These are phyloP conservation scores for Capsicum chinense DNA, from an alignment of 257 asterid species.

Conservation along the genomic window DNA sequence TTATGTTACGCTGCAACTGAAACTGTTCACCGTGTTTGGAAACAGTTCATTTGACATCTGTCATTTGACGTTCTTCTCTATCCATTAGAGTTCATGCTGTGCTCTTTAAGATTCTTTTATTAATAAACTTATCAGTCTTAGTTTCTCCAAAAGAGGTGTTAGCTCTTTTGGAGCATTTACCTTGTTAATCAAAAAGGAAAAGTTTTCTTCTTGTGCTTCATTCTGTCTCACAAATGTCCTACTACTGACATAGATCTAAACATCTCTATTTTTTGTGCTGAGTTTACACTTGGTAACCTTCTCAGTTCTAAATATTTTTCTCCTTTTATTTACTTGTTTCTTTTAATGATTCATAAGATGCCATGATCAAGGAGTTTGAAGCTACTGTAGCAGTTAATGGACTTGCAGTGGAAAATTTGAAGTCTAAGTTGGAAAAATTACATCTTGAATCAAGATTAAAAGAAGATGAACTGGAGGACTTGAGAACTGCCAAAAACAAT, in stretches of 20 bases:
- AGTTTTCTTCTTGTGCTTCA: conserved; percentile 17
- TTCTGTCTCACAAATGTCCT: conserved; percentile 10
- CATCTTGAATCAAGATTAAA: conserved; percentile 64
- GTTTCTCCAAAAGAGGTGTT: background rate
- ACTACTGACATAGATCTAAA: background rate
- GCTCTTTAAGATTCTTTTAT: conserved; percentile 9
- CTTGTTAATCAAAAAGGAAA: conserved; percentile 16
- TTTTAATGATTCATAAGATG: conserved; percentile 54
- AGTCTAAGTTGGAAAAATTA: conserved; percentile 65
- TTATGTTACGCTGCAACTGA: background rate
- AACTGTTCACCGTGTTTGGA: background rate
- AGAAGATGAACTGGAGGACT: conserved; percentile 57
- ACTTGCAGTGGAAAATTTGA: conserved; percentile 58
- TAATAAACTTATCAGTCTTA: background rate
- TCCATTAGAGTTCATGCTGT: conserved; percentile 4
- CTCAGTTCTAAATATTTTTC: conserved; percentile 31
- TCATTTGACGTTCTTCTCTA: background rate
- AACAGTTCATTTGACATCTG: background rate
- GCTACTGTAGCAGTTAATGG: conserved; percentile 60
- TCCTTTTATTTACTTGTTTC: background rate
- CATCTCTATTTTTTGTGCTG: conserved; percentile 4
- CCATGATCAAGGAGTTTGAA: conserved; percentile 58
- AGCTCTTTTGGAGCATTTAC: background rate
- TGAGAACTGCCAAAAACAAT: conserved; percentile 57
- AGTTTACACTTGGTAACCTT: conserved; percentile 26